These are phyloP conservation scores for Schoenoplectus triqueter DNA, from an alignment of 202 grass and related monocot genomes.

Conservation along the genomic window DNA sequence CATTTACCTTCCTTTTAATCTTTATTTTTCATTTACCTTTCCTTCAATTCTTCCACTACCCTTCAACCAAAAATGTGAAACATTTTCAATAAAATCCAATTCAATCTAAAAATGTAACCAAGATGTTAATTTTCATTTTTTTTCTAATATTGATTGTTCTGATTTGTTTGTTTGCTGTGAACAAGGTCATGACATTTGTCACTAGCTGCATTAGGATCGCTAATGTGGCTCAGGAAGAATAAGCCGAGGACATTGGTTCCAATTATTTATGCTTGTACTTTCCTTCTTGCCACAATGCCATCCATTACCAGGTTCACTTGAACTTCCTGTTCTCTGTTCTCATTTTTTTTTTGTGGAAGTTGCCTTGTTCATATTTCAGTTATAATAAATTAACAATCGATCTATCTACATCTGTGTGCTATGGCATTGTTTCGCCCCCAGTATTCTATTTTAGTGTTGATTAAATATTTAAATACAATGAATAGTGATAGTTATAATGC, in stretches of 20 bases:
- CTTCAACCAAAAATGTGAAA: not conserved
- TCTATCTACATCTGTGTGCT: not conserved
- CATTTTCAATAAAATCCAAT: not conserved
- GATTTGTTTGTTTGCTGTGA: constrained; percentile 31
- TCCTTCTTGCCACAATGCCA: constrained; percentile 94
- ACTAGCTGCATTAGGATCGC: constrained; percentile 80
- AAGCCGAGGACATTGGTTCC: constrained; percentile 88
- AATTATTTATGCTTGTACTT: constrained; percentile 93
- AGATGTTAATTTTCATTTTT: not conserved
- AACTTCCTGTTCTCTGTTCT: constrained; percentile 15
- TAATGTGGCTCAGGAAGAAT: constrained; percentile 99
- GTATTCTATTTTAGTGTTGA: not conserved
- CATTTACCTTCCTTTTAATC: not conserved
- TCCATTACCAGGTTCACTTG: constrained; percentile 79
- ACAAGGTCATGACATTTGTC: constrained; percentile 88
- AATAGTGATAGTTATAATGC: not conserved
- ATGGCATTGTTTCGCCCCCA: not conserved
- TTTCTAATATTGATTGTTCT: not conserved
- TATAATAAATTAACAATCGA: not conserved
- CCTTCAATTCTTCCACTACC: not conserved
- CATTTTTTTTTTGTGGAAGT: constrained; percentile 31
- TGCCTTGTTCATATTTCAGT: constrained; percentile 36
- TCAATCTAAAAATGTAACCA: not conserved
- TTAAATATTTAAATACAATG: not conserved
- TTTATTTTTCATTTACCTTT: not conserved